Conservation (phyloP, 2,329 filamentous ascomycete species). For the Thelonectria blattea region DNA sequence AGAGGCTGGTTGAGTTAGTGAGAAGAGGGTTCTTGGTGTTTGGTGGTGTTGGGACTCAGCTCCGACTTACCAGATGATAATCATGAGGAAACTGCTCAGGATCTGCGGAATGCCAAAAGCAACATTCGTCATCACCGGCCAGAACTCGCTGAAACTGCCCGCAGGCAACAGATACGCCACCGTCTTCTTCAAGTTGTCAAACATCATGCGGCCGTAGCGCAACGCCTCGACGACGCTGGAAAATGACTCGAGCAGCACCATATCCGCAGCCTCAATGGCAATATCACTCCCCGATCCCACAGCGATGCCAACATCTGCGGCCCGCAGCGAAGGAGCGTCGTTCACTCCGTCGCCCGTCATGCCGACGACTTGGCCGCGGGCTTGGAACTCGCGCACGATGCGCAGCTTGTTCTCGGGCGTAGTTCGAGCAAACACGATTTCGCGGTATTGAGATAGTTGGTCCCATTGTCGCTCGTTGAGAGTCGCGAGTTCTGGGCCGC, state of each 20-base stretch:
- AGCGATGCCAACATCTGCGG: conserved; percentile 83
- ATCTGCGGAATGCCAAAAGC: conserved; percentile 76
- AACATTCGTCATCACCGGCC: conserved; percentile 77
- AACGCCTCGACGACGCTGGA: conserved; percentile 75
- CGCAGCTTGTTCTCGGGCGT: conserved; percentile 81
- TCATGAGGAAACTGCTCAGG: conserved; percentile 76
- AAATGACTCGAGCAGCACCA: conserved; percentile 80
- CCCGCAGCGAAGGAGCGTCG: conserved; percentile 80
- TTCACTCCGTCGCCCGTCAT: conserved; percentile 92
- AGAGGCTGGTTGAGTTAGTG: conserved; percentile 58
- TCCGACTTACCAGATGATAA: conserved; percentile 60
- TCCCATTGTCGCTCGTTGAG: conserved; percentile 75
- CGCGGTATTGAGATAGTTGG: conserved; percentile 66
- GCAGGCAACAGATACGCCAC: conserved; percentile 76
- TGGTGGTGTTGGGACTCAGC: background rate
- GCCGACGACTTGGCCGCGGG: conserved; percentile 69
- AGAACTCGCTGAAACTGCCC: conserved; percentile 76
- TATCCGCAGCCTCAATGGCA: conserved; percentile 80
- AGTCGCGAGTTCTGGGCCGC: conserved; percentile 68
- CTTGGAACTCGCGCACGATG: conserved; percentile 78
- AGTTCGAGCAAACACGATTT: conserved; percentile 77
- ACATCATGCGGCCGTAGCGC: conserved; percentile 75
- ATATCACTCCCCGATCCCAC: conserved; percentile 83
- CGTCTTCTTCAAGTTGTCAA: conserved; percentile 77
- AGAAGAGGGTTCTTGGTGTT: background rate